phyloP scores from a whole-genome alignment of 106 monocot genomes.

The Alisma plantagoaquatica region DNA sequence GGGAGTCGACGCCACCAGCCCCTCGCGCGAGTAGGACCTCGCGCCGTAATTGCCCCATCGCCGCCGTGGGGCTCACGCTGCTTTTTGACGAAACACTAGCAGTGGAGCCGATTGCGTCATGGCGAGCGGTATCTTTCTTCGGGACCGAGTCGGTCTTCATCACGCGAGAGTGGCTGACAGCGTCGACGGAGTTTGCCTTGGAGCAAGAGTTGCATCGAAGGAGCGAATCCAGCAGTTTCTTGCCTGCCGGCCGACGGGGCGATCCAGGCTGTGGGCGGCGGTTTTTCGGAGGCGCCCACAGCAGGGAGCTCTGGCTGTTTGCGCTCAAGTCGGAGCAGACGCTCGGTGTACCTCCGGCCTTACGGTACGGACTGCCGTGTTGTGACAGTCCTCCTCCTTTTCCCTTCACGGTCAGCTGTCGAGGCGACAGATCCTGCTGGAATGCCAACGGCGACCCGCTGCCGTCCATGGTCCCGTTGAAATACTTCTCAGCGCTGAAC shows the following conservation, averaged over 20 bases:
- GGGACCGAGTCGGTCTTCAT: background rate
- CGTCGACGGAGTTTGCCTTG: constrained; percentile 14
- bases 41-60: too few species aligned
- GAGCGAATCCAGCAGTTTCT: constrained; percentile 17
- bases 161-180: background rate
- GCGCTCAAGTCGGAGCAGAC: constrained; percentile 16
- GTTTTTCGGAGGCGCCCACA: constrained; percentile 3
- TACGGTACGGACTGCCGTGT: too few species aligned
- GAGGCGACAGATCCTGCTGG: background rate
- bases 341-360: background rate
- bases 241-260: background rate
- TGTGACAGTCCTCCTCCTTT: background rate
- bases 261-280: too few species aligned
- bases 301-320: constrained; percentile 26
- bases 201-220: constrained; percentile 26
- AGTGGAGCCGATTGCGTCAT: too few species aligned
- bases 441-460: background rate
- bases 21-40: too few species aligned
- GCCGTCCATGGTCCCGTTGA: constrained; percentile 35
- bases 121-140: too few species aligned
- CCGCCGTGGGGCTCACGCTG: too few species aligned
- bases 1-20: too few species aligned
- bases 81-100: too few species aligned
- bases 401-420: background rate
- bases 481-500: constrained; percentile 61